Conservation (phyloP, 73 alveolate species). For the Paramecium tetraurelia region DNA sequence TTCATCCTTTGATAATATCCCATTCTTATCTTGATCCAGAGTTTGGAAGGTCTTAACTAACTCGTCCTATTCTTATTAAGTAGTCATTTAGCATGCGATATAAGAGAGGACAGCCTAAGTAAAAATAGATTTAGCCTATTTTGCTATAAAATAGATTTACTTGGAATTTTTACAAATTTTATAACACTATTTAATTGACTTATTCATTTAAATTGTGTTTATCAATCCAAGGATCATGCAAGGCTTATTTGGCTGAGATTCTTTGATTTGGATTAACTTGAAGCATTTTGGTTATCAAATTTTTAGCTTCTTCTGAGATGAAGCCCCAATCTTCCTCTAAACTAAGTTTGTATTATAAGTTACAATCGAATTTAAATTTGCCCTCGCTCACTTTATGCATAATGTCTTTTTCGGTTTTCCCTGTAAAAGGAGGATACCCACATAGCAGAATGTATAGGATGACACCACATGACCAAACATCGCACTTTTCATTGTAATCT, state of each 20-base stretch:
- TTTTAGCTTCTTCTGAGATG: constrained; percentile 69
- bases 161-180: constrained; percentile 48
- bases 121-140: constrained; percentile 57
- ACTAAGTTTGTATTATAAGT: neutral
- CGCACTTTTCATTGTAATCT: constrained; percentile 50
- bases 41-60: constrained; percentile 64
- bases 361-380: constrained; percentile 46
- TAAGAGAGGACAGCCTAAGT: constrained; percentile 63
- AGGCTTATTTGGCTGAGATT: constrained; percentile 74
- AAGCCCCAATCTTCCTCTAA: constrained; percentile 61
- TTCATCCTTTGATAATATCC: constrained; percentile 78
- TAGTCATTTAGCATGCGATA: constrained; percentile 58
- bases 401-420: constrained; percentile 40
- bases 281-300: constrained; percentile 72
- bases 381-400: constrained; percentile 47
- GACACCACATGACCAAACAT: constrained; percentile 56
- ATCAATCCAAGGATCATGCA: constrained; percentile 73
- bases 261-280: constrained; percentile 66
- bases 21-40: constrained; percentile 80
- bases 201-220: neutral
- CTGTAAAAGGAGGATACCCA: constrained; percentile 60
- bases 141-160: neutral
- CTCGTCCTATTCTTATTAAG: constrained; percentile 66
- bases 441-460: constrained; percentile 21
- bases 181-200: constrained; percentile 36